These are phyloP conservation scores for Melanogaster broomeanus DNA, from an alignment of 768 basidiomycete genomes.

Conservation along the genomic window DNA sequence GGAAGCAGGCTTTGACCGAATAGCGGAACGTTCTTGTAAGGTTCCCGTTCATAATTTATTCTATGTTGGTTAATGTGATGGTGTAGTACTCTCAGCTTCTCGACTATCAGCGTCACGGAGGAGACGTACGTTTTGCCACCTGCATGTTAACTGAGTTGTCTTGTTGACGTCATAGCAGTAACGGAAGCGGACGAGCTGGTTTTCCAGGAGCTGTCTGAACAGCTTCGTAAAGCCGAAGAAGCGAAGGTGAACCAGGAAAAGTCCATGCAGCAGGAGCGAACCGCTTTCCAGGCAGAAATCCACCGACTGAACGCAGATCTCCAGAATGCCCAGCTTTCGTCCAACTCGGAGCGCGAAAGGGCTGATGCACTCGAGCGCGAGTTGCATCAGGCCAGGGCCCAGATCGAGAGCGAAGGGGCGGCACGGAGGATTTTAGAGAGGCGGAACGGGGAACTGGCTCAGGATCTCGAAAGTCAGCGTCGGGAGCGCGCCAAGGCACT, in stretches of 20 bases:
- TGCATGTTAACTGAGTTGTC: neutral
- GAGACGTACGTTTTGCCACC: slow-evolving; percentile 55
- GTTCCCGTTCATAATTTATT: slow-evolving; percentile 23
- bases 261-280: slow-evolving; percentile 58
- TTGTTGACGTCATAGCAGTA: slow-evolving; percentile 40
- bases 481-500: slow-evolving; percentile 57
- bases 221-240: slow-evolving; percentile 61
- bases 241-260: slow-evolving; percentile 58
- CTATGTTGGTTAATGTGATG: slow-evolving; percentile 2
- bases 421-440: slow-evolving; percentile 65
- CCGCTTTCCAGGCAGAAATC: slow-evolving; percentile 55
- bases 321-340: slow-evolving; percentile 39
- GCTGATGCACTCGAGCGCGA: slow-evolving; percentile 64
- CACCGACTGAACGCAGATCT: slow-evolving; percentile 50
- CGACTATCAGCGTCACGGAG: slow-evolving; percentile 67
- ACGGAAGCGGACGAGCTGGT: slow-evolving; percentile 75
- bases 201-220: slow-evolving; percentile 70
- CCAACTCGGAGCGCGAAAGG: slow-evolving; percentile 48
- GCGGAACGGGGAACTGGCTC: slow-evolving; percentile 56
- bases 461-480: slow-evolving; percentile 57
- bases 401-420: slow-evolving; percentile 63
- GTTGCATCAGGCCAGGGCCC: slow-evolving; percentile 58
- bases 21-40: slow-evolving; percentile 82
- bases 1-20: slow-evolving; percentile 79
- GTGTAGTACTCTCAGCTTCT: slow-evolving; percentile 74